Evolutionary conservation across 345 rosid species (phyloP).

Genomic region (Salix koriyanagi): DNA sequence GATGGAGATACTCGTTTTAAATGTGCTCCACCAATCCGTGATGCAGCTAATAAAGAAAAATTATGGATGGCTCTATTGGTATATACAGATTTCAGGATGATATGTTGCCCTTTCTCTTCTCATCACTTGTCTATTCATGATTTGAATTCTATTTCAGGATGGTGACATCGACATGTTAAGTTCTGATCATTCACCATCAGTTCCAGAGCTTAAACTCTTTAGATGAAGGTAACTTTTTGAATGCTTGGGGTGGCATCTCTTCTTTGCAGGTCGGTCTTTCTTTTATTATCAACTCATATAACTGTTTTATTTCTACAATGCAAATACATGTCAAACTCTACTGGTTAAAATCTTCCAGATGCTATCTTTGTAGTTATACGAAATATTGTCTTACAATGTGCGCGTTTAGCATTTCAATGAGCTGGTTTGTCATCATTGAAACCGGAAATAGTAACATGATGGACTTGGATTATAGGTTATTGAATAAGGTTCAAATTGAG

Average conservation of each 20-base stretch:
- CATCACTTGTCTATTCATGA: conserved; percentile 1
- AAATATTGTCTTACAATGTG: neutral
- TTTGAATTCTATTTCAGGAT: conserved; percentile 40
- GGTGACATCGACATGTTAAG: conserved; percentile 88
- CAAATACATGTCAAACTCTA: neutral
- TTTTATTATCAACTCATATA: neutral
- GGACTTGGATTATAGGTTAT: too few species aligned
- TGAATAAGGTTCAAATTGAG: too few species aligned
- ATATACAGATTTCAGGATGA: conserved; percentile 15
- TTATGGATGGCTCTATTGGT: conserved; percentile 93
- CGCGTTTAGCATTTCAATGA: neutral
- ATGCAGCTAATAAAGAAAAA: conserved; percentile 64
- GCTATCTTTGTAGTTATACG: neutral
- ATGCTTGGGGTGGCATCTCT: conserved; percentile 98
- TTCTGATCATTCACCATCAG: conserved; percentile 95
- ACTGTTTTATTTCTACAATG: neutral
- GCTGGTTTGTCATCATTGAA: too few species aligned
- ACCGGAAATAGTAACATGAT: too few species aligned
- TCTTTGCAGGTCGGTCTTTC: conserved; percentile 70
- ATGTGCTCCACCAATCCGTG: conserved; percentile 92
- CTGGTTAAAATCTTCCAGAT: neutral
- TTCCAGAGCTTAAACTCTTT: conserved; percentile 71
- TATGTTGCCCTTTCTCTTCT: conserved; percentile 1
- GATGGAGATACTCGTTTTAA: conserved; percentile 95
- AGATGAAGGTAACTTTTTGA: conserved; percentile 77